Evolutionary conservation across 2,329 filamentous ascomycete genomes (phyloP).

Genomic region (Macrophomina tecta): DNA sequence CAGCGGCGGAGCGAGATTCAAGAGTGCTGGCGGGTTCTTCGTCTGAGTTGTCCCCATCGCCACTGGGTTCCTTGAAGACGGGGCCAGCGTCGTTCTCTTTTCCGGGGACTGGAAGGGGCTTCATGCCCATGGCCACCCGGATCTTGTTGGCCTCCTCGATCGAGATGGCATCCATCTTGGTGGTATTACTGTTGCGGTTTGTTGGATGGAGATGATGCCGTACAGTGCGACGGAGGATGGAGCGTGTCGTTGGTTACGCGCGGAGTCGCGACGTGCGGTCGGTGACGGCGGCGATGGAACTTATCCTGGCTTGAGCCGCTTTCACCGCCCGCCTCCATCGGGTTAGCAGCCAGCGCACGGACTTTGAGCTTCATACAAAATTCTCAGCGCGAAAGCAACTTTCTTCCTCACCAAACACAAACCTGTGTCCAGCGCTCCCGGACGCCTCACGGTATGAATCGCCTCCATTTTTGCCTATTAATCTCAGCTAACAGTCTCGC

Average conservation of each 20-base stretch:
- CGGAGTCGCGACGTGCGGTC: slow-evolving; percentile 20
- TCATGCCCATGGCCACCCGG: slow-evolving; percentile 85
- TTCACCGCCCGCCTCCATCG: slow-evolving; percentile 27
- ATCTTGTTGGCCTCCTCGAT: slow-evolving; percentile 96
- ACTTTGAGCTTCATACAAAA: slow-evolving; percentile 39
- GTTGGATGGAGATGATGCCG: not conserved
- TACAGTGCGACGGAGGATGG: not conserved
- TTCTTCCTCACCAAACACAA: slow-evolving; percentile 61
- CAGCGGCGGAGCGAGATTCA: slow-evolving; percentile 76
- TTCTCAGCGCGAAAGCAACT: slow-evolving; percentile 46
- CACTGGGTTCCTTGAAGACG: slow-evolving; percentile 60
- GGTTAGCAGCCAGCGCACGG: slow-evolving; percentile 35
- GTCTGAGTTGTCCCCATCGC: slow-evolving; percentile 59
- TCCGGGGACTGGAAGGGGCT: slow-evolving; percentile 84
- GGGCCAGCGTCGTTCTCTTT: slow-evolving; percentile 59
- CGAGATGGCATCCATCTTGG: slow-evolving; percentile 44
- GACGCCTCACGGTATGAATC: slow-evolving; percentile 56
- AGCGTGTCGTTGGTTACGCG: not conserved
- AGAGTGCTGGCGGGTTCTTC: slow-evolving; percentile 81
- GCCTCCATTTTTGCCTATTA: not conserved
- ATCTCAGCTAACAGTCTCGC: not conserved
- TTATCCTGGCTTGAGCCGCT: slow-evolving; percentile 6
- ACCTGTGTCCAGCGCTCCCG: slow-evolving; percentile 89
- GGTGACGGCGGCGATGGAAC: slow-evolving; percentile 20
- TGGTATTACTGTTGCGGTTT: slow-evolving; percentile 2